A percentile compares a stretch with the other conserved stretches of the same genome.
These are phyloP conservation scores for Chaetoscypha palmicola DNA, from an alignment of 2,329 filamentous ascomycete genomes.

Conservation along the genomic window DNA sequence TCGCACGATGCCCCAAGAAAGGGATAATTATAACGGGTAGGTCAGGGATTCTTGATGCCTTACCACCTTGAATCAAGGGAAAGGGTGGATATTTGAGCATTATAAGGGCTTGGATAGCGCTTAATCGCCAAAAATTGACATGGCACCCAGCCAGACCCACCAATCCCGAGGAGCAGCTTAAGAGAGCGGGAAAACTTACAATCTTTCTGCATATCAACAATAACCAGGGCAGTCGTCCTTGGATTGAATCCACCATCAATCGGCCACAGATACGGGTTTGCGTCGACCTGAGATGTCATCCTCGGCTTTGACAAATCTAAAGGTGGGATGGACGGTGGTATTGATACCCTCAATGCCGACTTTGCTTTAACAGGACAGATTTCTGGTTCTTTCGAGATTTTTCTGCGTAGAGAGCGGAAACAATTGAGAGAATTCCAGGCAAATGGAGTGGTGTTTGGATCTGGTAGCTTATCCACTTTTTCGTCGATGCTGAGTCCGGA, in stretches of 20 bases:
- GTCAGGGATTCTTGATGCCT: too few relatives aligned
- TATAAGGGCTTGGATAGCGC: too few relatives aligned
- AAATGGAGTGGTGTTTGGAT: not conserved
- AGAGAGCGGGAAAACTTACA: constrained; percentile 29
- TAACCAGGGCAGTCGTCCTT: constrained; percentile 41
- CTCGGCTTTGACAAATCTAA: not conserved
- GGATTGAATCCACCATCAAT: constrained; percentile 34
- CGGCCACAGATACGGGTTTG: constrained; percentile 36
- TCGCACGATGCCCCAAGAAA: too few relatives aligned
- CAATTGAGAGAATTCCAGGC: not conserved
- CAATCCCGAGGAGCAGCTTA: not conserved
- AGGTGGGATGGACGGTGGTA: not conserved
- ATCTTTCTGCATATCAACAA: constrained; percentile 51
- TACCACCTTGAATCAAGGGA: too few relatives aligned
- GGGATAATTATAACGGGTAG: too few relatives aligned
- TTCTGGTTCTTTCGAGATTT: not conserved
- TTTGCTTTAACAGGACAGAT: not conserved
- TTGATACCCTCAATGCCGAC: not conserved
- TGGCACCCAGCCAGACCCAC: too few relatives aligned
- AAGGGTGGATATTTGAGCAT: too few relatives aligned
- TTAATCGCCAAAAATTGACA: too few relatives aligned
- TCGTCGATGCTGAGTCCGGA: not conserved
- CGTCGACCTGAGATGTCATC: constrained; percentile 16
- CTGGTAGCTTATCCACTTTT: not conserved
- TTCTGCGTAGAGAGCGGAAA: not conserved